Conservation (phyloP, 306 rosid species). For the Quercus suber region DNA sequence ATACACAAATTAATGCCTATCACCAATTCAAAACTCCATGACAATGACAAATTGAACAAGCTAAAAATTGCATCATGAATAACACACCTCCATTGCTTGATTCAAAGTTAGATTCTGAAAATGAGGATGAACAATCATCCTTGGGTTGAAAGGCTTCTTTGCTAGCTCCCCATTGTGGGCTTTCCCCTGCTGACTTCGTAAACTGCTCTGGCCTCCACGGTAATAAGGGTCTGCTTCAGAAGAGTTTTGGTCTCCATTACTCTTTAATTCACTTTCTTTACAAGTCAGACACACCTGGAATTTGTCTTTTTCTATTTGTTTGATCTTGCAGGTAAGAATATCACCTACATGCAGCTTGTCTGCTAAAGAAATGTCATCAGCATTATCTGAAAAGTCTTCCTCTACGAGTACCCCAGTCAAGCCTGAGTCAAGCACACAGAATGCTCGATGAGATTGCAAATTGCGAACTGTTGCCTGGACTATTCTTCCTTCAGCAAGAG, state of each 20-base stretch:
- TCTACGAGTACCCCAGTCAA: conserved; percentile 30
- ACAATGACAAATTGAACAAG: conserved; percentile 5
- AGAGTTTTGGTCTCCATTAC: conserved; percentile 18
- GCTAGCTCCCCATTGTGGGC: conserved; percentile 15
- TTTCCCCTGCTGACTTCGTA: conserved; percentile 12
- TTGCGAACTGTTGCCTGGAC: conserved; percentile 40
- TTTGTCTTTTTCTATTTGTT: conserved; percentile 33
- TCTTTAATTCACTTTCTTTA: conserved; percentile 43
- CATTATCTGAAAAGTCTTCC: conserved; percentile 44
- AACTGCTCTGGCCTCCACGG: conserved; percentile 17
- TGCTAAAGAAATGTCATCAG: conserved; percentile 30
- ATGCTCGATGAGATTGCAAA: conserved; percentile 36
- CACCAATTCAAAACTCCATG: conserved; percentile 6
- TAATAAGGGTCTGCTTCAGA: conserved; percentile 41
- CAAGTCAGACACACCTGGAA: conserved; percentile 40
- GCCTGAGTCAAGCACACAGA: conserved; percentile 38
- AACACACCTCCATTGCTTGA: conserved; percentile 39
- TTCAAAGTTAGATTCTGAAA: conserved; percentile 41
- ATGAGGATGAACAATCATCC: conserved; percentile 37
- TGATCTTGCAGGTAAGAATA: conserved; percentile 39
- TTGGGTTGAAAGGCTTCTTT: conserved; percentile 26
- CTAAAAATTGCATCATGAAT: conserved; percentile 14
- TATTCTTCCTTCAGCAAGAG: conserved; percentile 36
- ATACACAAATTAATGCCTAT: not conserved
- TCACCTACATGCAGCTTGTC: conserved; percentile 31